These are phyloP conservation scores for Massariosphaeria phaeospora DNA, from an alignment of 495 filamentous ascomycete genomes.

Conservation along the genomic window DNA sequence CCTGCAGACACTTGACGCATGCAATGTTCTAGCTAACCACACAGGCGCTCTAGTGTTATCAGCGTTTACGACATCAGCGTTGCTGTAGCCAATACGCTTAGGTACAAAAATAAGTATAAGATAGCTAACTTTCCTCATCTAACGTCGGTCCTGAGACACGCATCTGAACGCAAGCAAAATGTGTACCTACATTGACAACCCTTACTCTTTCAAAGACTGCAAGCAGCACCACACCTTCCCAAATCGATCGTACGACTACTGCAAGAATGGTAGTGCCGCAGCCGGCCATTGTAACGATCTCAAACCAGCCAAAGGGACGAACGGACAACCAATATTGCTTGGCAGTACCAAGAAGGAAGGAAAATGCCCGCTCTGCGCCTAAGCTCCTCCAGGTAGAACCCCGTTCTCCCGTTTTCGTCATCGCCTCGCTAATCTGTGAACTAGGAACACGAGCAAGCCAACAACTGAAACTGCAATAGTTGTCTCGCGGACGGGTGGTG, in stretches of 20 bases:
- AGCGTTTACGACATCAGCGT: slow-evolving; percentile 2
- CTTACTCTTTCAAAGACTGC: not conserved
- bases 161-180: slow-evolving; percentile 5
- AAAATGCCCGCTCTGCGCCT: slow-evolving; percentile 5
- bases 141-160: not conserved
- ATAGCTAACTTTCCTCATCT: slow-evolving; percentile 5
- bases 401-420: not conserved
- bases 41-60: slow-evolving; percentile 5
- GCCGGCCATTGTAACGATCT: slow-evolving; percentile 3
- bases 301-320: not conserved
- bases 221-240: not conserved
- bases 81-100: not conserved
- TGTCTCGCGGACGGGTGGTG: slow-evolving; percentile 1
- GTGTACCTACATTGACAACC: slow-evolving; percentile 1
- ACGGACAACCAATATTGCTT: not conserved
- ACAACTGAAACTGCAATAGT: slow-evolving; percentile 2
- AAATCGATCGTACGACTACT: not conserved
- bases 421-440: slow-evolving; percentile 5
- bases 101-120: slow-evolving; percentile 2
- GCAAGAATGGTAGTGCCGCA: slow-evolving; percentile 1
- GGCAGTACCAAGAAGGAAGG: slow-evolving; percentile 1
- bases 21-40: slow-evolving; percentile 5
- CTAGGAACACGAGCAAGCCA: slow-evolving; percentile 1
- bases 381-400: slow-evolving; percentile 1
- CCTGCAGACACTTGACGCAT: slow-evolving; percentile 6